Conservation (phyloP, 2,329 filamentous ascomycete species). For the Beauveria sp. region DNA sequence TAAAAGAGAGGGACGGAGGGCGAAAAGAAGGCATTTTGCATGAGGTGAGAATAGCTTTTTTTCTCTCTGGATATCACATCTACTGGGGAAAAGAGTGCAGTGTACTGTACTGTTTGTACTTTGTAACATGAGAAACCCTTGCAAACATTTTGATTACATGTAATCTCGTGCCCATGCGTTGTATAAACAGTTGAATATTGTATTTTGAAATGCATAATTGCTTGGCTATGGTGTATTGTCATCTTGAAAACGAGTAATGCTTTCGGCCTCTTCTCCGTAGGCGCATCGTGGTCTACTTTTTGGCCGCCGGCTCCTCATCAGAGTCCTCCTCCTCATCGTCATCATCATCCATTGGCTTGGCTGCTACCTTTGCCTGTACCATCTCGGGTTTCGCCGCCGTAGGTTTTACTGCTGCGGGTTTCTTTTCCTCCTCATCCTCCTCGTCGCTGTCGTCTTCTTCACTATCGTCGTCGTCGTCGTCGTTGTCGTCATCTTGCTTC, state of each 20-base stretch:
- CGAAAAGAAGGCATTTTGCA: not conserved
- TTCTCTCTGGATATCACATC: not conserved
- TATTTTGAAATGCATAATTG: conserved; percentile 1
- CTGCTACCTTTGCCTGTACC: conserved; percentile 12
- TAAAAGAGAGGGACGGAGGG: conserved; percentile 18
- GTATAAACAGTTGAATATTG: not conserved
- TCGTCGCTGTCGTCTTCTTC: conserved; percentile 12
- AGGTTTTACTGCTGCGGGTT: not conserved
- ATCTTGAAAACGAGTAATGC: not conserved
- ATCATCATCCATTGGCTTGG: conserved; percentile 18
- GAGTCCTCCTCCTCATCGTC: conserved; percentile 21
- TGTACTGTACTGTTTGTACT: not conserved
- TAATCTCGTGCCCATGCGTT: not conserved
- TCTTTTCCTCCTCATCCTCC: conserved; percentile 1
- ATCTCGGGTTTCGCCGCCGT: not conserved
- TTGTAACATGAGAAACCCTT: not conserved
- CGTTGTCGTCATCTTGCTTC: conserved; percentile 12
- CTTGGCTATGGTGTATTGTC: conserved; percentile 9
- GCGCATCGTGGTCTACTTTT: conserved; percentile 9
- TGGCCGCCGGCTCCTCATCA: conserved; percentile 19
- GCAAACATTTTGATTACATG: not conserved
- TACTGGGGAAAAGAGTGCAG: not conserved
- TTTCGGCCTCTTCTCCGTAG: conserved; percentile 4
- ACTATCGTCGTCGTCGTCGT: conserved; percentile 5
- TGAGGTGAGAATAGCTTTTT: not conserved